Base-by-base conservation (phyloP, 768 basidiomycete species). In the Calocybe cyanea region DNA sequence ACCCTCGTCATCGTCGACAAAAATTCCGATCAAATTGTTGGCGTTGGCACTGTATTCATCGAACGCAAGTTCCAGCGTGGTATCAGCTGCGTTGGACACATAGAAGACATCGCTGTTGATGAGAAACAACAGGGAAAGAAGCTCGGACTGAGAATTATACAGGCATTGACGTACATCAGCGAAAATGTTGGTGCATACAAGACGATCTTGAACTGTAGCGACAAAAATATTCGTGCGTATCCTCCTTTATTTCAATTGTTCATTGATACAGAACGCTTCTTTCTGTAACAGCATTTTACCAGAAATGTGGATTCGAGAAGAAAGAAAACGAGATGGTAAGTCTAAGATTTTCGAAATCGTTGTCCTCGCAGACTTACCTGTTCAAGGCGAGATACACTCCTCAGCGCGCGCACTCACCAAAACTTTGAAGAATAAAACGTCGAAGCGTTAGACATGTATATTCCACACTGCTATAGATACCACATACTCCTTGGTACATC, bases 71-170 rank as follows among this genome's bases (percentile, higher is more conserved):
- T 98, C 75, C 69, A 93, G 34, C 78, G 93, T 32, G 81, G 78
- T 1, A 70, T 90, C n/a, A 90, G 91, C 17, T 75, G 76, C 52
- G 89, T 92, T 11, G 96, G 94, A 0, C 96, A 99, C 60, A 93
- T 99, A 52, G 96, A 99, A 67, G 96, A 99, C 62, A 96, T 99
- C 51, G 94, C 92, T 2, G 94, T 99, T 15, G 82, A 88, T 66
- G 83, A 85, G 67, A 71, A 64, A 34, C 80, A 87, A 68, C 93
- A 96, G 72, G 96, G 96, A 24, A 87, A 86, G 68, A 93, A 91
- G 64, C 75, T 99, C 24, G 96, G 96, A 0, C 64, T 89, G 66
- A 76, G 85, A 55, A 73, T 98, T 55, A 92, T 99, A 60, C 77
- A 90, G 55, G 86, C 89, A 4, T 74, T 98, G 56, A 89, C 87